These are phyloP conservation scores for Ogataea nonfermentans DNA, from an alignment of 805 yeast species.

Conservation along the genomic window DNA sequence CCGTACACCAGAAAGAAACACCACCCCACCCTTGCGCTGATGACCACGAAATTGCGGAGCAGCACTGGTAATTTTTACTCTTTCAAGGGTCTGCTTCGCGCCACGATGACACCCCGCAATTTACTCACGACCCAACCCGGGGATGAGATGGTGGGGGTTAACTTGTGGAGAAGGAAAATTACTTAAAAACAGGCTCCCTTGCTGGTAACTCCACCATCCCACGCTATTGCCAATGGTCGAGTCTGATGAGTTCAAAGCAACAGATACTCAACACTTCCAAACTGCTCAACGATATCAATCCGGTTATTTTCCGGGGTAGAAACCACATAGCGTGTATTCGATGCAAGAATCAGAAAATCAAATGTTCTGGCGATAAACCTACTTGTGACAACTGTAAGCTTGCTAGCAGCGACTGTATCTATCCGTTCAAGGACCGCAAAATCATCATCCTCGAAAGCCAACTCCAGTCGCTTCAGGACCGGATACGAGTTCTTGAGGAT, in stretches of 20 bases:
- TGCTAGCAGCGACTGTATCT: slow-evolving; percentile 25
- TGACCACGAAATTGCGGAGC: slow-evolving; percentile 7
- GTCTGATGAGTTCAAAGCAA: slow-evolving; percentile 15
- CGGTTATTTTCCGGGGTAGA: slow-evolving; percentile 29
- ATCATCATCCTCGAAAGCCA: slow-evolving; percentile 31
- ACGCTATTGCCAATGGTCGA: not conserved
- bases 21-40: not conserved
- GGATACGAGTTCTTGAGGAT: slow-evolving; percentile 26
- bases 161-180: slow-evolving; percentile 4
- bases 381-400: slow-evolving; percentile 28
- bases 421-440: slow-evolving; percentile 32
- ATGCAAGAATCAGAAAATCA: slow-evolving; percentile 49
- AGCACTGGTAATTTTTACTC: slow-evolving; percentile 5
- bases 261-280: slow-evolving; percentile 16
- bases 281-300: slow-evolving; percentile 21
- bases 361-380: slow-evolving; percentile 44
- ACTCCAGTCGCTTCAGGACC: slow-evolving; percentile 23
- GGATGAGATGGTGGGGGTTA: slow-evolving; percentile 9
- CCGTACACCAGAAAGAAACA: slow-evolving; percentile 4
- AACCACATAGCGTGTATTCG: slow-evolving; percentile 45
- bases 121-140: not conserved
- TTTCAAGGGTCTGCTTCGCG: slow-evolving; percentile 1
- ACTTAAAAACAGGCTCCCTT: not conserved
- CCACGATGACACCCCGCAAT: slow-evolving; percentile 5
- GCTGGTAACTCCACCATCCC: not conserved